Base-by-base conservation (phyloP, 1,284 basidiomycete species). In the Meira miltonrushii region DNA sequence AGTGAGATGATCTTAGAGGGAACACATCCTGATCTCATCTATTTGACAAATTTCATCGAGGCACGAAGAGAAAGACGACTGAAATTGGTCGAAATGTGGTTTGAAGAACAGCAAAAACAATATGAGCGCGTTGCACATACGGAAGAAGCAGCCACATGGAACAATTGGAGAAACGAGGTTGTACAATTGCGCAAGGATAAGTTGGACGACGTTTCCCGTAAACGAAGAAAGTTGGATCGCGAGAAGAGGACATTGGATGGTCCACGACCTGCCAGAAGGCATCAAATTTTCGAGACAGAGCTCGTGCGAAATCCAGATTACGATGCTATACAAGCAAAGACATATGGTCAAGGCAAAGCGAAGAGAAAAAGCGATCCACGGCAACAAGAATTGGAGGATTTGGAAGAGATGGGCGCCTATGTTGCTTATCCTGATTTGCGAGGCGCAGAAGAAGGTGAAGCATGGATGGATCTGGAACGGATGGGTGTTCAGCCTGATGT, bases 181-280 rank as follows among this genome's bases (percentile, higher is more conserved):
- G 86, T 88, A 66, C 85, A 87, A 49, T 79, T 92, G n/a, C 87
- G 91, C 66, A 86, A 84, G 0, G 84, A 86, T 15, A 87, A 91
- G 86, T 86, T 91, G 55, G 84, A 89, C 0, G 89, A 92, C 66
- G 85, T 86, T 13, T 90, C 88, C 67, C 82, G 88, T 61, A 91
- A 92, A 77, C 82, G 88, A 54, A 82, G 91, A 41, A 83, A 84
- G 55, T 78, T 93, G 28, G 90, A 93, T 74, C 82, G 90, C 58
- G 90, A 92, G 59, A 84, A 89, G 65, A 83, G 89, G 57, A 81
- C 83, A 0, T 66, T 85, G 2, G 90, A 92, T 68, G 82, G 86
- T n/a, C 87, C 88, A 15, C 84, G 84, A 39, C 86, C 87, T 55
- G 79, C 48, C 53, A 74, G 69, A 37, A 64, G 68, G 37, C 69